These are phyloP conservation scores for Scheffersomyces quercinus DNA, from an alignment of 1,139 yeast species.

Conservation along the genomic window DNA sequence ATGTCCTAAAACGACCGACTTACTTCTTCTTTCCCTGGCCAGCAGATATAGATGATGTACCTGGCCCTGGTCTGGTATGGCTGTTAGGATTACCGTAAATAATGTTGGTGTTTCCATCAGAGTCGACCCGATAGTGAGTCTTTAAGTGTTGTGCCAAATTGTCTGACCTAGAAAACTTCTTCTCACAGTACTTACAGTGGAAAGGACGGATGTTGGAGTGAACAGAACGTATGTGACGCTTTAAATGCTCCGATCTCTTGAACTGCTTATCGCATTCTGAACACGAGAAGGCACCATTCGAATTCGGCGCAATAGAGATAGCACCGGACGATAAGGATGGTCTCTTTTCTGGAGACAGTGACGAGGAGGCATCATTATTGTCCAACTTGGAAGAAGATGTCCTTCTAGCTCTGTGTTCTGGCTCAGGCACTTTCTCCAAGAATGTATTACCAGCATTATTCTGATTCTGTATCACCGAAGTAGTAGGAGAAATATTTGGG, in stretches of 20 bases:
- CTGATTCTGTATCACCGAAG: background rate
- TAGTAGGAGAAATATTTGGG: background rate
- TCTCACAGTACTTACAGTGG: conserved; percentile 51
- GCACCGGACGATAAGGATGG: conserved; percentile 3
- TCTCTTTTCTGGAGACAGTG: background rate
- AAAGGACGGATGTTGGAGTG: conserved; percentile 51
- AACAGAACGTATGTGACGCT: conserved; percentile 49
- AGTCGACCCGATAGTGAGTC: conserved; percentile 36
- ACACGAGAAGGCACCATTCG: conserved; percentile 39
- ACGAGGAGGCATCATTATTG: background rate
- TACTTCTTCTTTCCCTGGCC: conserved; percentile 22
- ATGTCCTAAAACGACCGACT: too few relatives aligned
- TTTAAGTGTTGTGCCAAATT: conserved; percentile 52
- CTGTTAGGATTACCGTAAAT: conserved; percentile 40
- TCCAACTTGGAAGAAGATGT: background rate
- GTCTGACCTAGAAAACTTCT: conserved; percentile 48
- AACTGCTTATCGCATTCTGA: conserved; percentile 48
- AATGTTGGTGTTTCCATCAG: conserved; percentile 37
- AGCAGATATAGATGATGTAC: background rate
- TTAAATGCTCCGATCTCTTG: conserved; percentile 50
- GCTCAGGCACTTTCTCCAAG: background rate
- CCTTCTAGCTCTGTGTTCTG: background rate
- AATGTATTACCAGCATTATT: background rate
- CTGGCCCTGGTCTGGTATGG: conserved; percentile 10
- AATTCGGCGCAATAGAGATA: conserved; percentile 11